Evolutionary conservation across 2,329 filamentous ascomycete species (phyloP).

Genomic region (Paecilomyces formosus): DNA sequence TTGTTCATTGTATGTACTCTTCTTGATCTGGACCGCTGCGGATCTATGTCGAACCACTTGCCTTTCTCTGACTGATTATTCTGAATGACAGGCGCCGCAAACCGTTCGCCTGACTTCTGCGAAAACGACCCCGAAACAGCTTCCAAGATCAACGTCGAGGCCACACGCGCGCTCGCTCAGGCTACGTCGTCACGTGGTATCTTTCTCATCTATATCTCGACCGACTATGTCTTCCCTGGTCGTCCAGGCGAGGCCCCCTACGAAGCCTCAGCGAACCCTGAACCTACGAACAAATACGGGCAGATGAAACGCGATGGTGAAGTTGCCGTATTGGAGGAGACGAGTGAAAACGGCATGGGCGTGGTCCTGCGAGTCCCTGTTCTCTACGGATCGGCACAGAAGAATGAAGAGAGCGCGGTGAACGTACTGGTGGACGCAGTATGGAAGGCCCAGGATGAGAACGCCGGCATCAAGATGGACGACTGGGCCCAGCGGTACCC

Average conservation of each 20-base stretch:
- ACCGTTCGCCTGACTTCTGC: constrained; percentile 81
- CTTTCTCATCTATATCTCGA: constrained; percentile 56
- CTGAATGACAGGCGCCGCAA: constrained; percentile 61
- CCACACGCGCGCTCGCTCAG: constrained; percentile 59
- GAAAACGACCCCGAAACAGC: constrained; percentile 71
- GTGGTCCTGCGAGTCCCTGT: constrained; percentile 75
- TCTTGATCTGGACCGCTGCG: neutral
- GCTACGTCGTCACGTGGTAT: constrained; percentile 52
- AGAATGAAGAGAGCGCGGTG: constrained; percentile 68
- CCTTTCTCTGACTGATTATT: neutral
- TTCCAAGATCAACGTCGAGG: constrained; percentile 64
- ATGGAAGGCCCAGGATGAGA: constrained; percentile 61
- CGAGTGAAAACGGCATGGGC: constrained; percentile 46
- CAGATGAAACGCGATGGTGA: constrained; percentile 67
- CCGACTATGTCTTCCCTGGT: constrained; percentile 72
- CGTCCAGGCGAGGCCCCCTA: constrained; percentile 81
- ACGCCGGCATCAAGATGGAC: constrained; percentile 65
- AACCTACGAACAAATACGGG: constrained; percentile 72
- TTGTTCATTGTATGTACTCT: constrained; percentile 65
- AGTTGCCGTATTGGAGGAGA: constrained; percentile 60
- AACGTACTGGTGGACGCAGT: constrained; percentile 73
- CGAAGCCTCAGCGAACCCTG: constrained; percentile 53
- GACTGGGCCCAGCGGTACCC: constrained; percentile 80
- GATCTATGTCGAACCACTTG: constrained; percentile 5
- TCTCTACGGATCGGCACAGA: constrained; percentile 70